A percentile compares a stretch with the other conserved stretches of the same genome.
phyloP scores from a whole-genome alignment of 208 protist species.

The Acanthamoeba royreba region DNA sequence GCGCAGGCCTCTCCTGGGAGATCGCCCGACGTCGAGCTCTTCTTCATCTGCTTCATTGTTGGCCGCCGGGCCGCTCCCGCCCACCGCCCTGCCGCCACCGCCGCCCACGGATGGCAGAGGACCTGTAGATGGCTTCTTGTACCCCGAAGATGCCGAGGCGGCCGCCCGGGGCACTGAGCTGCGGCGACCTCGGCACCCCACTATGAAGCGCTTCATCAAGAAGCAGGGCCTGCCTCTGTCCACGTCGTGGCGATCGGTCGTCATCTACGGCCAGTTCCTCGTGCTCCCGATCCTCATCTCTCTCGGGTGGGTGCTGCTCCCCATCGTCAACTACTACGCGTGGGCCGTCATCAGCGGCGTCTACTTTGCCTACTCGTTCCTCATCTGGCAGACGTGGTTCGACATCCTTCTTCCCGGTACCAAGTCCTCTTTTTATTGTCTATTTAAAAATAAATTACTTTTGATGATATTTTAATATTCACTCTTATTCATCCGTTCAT shows the following conservation, averaged over 20 bases:
- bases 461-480: not conserved
- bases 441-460: too few relatives aligned
- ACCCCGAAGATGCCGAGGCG: not conserved
- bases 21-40: too few relatives aligned
- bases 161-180: not conserved
- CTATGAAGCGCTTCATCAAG: not conserved
- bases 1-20: too few relatives aligned
- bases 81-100: not conserved
- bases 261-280: slow-evolving; percentile 21
- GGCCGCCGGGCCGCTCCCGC: not conserved
- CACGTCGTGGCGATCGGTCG: not conserved
- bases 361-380: slow-evolving; percentile 16
- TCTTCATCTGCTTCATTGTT: too few relatives aligned
- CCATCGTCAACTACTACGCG: not conserved
- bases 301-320: not conserved
- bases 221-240: not conserved
- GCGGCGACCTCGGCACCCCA: not conserved
- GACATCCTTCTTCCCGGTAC: slow-evolving; percentile 10
- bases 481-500: not conserved
- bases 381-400: not conserved
- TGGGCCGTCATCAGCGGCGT: not conserved
- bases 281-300: not conserved
- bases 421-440: not conserved
- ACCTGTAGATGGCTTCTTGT: not conserved
- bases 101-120: not conserved